Conservation (phyloP, 345 rosid species). For the Crucihimalaya himalaica region DNA sequence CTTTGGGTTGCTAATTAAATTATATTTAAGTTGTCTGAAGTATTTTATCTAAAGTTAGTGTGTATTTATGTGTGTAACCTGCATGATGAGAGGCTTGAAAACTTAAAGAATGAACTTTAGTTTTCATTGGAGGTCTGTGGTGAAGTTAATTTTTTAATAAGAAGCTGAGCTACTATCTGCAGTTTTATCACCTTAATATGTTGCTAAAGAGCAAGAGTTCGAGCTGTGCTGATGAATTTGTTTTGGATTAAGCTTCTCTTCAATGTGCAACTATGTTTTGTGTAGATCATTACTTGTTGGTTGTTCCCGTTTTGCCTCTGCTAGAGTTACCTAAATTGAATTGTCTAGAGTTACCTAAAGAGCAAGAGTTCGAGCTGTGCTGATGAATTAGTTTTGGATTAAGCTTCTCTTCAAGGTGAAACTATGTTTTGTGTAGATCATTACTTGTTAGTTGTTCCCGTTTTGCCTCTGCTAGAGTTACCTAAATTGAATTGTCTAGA, state of each 20-base stretch:
- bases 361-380: slow-evolving; percentile 11
- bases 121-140: slow-evolving; percentile 12
- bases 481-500: background rate
- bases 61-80: slow-evolving; percentile 9
- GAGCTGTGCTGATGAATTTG: slow-evolving; percentile 5
- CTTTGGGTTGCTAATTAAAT: background rate
- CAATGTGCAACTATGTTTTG: slow-evolving; percentile 1
- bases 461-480: slow-evolving; percentile 11
- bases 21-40: background rate
- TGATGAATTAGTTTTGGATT: background rate
- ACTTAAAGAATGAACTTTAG: background rate
- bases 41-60: slow-evolving; percentile 3
- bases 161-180: slow-evolving; percentile 17
- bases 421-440: slow-evolving; percentile 7
- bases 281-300: slow-evolving; percentile 15
- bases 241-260: slow-evolving; percentile 2
- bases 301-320: slow-evolving; percentile 7
- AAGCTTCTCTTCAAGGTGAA: slow-evolving; percentile 7
- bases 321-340: slow-evolving; percentile 6
- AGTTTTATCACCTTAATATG: background rate
- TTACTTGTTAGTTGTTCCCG: slow-evolving; percentile 13
- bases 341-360: background rate
- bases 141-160: slow-evolving; percentile 3
- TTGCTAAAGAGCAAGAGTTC: background rate
- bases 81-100: slow-evolving; percentile 9